Conservation (phyloP, 2,329 filamentous ascomycete genomes). For the Eutypa lata region DNA sequence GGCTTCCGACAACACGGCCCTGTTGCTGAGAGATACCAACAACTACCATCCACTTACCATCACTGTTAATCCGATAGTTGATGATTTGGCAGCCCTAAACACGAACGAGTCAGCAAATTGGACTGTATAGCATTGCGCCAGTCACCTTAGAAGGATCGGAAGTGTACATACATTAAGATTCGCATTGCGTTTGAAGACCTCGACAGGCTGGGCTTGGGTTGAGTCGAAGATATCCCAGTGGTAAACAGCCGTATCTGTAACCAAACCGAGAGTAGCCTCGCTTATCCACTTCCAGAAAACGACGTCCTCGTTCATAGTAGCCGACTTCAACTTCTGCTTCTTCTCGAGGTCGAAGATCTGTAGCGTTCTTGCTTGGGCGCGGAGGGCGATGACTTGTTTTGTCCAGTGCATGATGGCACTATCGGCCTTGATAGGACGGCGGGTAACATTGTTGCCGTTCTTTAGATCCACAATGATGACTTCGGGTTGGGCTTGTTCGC, state of each 20-base stretch:
- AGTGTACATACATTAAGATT: slow-evolving; percentile 72
- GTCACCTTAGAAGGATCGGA: background rate
- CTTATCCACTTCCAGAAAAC: slow-evolving; percentile 99
- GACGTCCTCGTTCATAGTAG: slow-evolving; percentile 94
- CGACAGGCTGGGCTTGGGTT: slow-evolving; percentile 73
- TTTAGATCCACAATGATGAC: slow-evolving; percentile 98
- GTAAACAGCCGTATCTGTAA: slow-evolving; percentile 87
- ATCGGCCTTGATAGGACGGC: slow-evolving; percentile 95
- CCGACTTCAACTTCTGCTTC: slow-evolving; percentile 95
- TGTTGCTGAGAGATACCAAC: slow-evolving; percentile 93
- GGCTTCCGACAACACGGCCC: slow-evolving; percentile 88
- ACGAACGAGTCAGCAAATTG: slow-evolving; percentile 17
- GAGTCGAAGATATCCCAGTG: slow-evolving; percentile 97
- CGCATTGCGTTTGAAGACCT: slow-evolving; percentile 91
- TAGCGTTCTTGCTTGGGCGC: slow-evolving; percentile 88
- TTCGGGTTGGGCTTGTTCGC: slow-evolving; percentile 78
- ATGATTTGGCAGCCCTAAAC: slow-evolving; percentile 92
- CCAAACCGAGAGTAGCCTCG: slow-evolving; percentile 80
- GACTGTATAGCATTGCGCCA: background rate
- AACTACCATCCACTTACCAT: slow-evolving; percentile 97
- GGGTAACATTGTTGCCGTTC: slow-evolving; percentile 92
- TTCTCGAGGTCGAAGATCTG: slow-evolving; percentile 95
- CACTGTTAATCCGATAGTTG: slow-evolving; percentile 94
- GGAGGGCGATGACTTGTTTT: slow-evolving; percentile 92
- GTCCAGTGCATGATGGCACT: slow-evolving; percentile 99